Conservation (phyloP, 2,329 filamentous ascomycete species). For the Fusarium sp. region DNA sequence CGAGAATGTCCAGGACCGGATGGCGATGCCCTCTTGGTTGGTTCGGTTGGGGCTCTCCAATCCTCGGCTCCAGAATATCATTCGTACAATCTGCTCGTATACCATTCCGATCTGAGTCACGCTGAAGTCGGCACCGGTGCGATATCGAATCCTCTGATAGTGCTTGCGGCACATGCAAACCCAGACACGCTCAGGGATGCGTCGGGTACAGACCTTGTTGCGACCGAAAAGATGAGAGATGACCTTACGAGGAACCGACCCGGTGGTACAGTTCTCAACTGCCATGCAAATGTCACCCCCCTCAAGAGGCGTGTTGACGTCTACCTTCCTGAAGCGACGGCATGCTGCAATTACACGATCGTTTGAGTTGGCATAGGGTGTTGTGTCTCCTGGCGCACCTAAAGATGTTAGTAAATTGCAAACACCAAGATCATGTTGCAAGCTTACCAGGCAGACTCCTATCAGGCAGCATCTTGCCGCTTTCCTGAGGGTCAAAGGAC, state of each 20-base stretch:
- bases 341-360: conserved; percentile 37
- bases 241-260: conserved; percentile 74
- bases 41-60: conserved; percentile 52
- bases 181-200: conserved; percentile 77
- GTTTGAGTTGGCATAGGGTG: conserved; percentile 20
- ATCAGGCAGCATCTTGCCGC: conserved; percentile 6
- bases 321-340: conserved; percentile 27
- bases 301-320: conserved; percentile 27
- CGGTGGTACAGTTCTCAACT: conserved; percentile 67
- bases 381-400: conserved; percentile 2
- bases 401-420: conserved; percentile 1
- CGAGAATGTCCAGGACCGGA: conserved; percentile 67
- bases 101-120: conserved; percentile 73
- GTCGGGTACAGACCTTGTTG: conserved; percentile 81
- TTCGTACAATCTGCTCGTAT: conserved; percentile 68
- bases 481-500: conserved; percentile 16
- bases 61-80: conserved; percentile 70
- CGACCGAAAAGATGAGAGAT: conserved; percentile 86
- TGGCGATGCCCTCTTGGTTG: conserved; percentile 47
- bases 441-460: conserved; percentile 21
- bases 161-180: conserved; percentile 83
- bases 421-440: neutral
- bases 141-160: conserved; percentile 80
- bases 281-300: conserved; percentile 62
- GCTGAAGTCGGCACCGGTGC: conserved; percentile 71